Base-by-base conservation (phyloP, 176 grass and related monocot genomes). In the Poa annua region DNA sequence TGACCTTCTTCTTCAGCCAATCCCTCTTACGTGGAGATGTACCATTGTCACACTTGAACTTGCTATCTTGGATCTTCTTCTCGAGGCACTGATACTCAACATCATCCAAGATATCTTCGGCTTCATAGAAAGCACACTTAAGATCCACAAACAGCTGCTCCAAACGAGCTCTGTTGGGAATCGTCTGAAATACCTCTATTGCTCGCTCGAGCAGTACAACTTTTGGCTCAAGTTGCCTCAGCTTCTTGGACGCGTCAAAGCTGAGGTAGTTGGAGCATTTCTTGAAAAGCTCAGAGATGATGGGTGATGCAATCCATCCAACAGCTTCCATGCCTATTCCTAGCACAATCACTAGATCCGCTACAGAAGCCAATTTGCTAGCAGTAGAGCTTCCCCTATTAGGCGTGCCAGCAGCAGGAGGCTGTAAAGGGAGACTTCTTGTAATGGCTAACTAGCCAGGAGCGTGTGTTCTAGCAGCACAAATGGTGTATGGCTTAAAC, bases 81-180 rank as follows among this genome's bases (percentile, higher is more conserved):
- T 90, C 41, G 22, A 90, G 72, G n/a, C 17, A 50, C 11, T 86
- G 11, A 68, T 89, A 90, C 26, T 90, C 83, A 22, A 77, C 5
- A 54, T 54, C 77, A 68, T 81, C 78, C 22, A 82, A 59, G 36
- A 86, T 49, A 32, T 86, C 67, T 76, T 90, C 77, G 0, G 83
- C 72, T 19, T 90, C 88, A 17, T 85, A 80, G 62, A 82, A 62
- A 57, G 68, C 54, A 44, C 3, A 11, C 15, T 82, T 84, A 20
- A 89, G 67, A 0, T 60, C 67, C 32, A 26, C 26, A 1, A 85
- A 51, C 53, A 66, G 49, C 7, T 19, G 3, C n/a, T 85, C 67
- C 48, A 85, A 50, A 9, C 0, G 54, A 32, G 6, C 12, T 47
- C 19, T 82, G 35, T 54, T 11, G 25, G 49, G 21, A 16, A 54